Evolutionary conservation across 768 basidiomycete genomes (phyloP).

Genomic region (Russula lepida): DNA sequence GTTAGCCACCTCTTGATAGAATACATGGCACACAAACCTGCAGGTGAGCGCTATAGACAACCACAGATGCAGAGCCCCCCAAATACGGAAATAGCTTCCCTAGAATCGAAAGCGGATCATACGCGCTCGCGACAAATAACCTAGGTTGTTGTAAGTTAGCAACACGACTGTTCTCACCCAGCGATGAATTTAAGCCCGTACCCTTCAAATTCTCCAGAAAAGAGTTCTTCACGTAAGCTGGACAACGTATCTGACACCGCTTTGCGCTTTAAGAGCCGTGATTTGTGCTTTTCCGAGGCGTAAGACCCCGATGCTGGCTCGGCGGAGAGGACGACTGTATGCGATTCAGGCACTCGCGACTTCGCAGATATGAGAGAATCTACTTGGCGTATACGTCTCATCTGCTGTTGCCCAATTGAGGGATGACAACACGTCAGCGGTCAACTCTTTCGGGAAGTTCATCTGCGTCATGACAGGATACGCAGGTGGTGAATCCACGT

Average conservation of each 20-base stretch:
- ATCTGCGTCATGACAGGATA: conserved; percentile 76
- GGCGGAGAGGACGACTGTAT: conserved; percentile 48
- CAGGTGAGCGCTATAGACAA: conserved; percentile 75
- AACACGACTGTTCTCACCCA: not conserved
- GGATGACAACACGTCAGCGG: conserved; percentile 49
- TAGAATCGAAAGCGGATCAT: conserved; percentile 77
- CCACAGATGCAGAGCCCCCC: conserved; percentile 77
- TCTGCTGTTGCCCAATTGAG: conserved; percentile 91
- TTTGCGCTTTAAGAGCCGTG: conserved; percentile 70
- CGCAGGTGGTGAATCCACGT: conserved; percentile 87
- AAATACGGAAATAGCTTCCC: conserved; percentile 68
- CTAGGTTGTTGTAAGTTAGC: conserved; percentile 31
- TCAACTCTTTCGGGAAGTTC: conserved; percentile 63
- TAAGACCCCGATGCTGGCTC: conserved; percentile 51
- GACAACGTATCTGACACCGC: conserved; percentile 52
- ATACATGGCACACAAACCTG: conserved; percentile 41
- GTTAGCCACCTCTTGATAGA: not conserved
- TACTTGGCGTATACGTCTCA: conserved; percentile 63
- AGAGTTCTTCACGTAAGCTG: conserved; percentile 68
- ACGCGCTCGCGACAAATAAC: conserved; percentile 72
- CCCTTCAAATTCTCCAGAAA: conserved; percentile 85
- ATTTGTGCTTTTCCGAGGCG: conserved; percentile 64
- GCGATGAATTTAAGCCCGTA: conserved; percentile 34
- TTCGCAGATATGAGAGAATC: not conserved
- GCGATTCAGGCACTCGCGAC: conserved; percentile 12